Evolutionary conservation across 345 rosid genomes (phyloP).

Genomic region (Stellera chamaejasme): DNA sequence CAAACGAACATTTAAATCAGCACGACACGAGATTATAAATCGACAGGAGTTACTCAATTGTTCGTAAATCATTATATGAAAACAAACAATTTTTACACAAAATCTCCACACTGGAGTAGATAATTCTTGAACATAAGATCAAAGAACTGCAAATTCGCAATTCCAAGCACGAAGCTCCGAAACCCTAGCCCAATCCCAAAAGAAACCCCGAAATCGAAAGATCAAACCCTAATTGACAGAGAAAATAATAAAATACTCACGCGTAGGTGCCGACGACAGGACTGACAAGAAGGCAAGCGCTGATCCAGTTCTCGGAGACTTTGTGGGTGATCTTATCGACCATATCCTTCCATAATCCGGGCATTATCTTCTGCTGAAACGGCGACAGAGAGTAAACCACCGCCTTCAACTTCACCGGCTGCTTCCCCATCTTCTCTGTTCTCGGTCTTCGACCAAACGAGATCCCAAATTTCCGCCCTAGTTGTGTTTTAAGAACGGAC

Average conservation of each 20-base stretch:
- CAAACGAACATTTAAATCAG: too few relatives aligned
- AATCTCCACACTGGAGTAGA: too few relatives aligned
- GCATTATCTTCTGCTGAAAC: constrained; percentile 58
- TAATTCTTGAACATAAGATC: too few relatives aligned
- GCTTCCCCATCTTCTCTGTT: constrained; percentile 37
- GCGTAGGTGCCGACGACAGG: constrained; percentile 47
- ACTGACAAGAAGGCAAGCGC: constrained; percentile 39
- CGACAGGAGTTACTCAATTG: too few relatives aligned
- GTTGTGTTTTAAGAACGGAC: not conserved
- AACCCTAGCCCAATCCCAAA: not conserved
- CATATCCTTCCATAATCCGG: constrained; percentile 53
- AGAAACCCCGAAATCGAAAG: not conserved
- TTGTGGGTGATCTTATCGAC: constrained; percentile 54
- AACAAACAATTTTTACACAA: too few relatives aligned
- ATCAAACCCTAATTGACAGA: not conserved
- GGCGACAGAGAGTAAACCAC: constrained; percentile 59
- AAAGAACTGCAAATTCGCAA: too few relatives aligned
- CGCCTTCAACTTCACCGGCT: constrained; percentile 56
- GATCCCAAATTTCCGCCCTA: not conserved
- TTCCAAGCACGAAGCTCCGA: not conserved
- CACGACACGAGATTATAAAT: too few relatives aligned
- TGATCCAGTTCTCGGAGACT: constrained; percentile 64
- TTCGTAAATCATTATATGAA: too few relatives aligned
- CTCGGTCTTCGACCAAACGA: not conserved
- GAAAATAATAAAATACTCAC: constrained; percentile 12